These are phyloP conservation scores for Leptographium procerum DNA, from an alignment of 2,329 filamentous ascomycete species.

Conservation along the genomic window DNA sequence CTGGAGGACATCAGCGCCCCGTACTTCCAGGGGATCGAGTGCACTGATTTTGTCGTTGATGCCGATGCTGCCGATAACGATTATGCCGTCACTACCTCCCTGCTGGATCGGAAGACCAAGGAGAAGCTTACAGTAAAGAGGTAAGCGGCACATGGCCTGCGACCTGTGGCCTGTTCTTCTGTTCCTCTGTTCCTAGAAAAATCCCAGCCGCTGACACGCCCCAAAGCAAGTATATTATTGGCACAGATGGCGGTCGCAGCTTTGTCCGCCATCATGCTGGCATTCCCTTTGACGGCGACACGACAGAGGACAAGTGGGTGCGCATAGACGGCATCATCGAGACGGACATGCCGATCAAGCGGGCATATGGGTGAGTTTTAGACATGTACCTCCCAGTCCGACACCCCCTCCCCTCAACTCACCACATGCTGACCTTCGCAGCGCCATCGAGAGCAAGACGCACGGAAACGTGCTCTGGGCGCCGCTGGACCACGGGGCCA, in stretches of 20 bases:
- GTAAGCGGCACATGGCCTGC: too few species aligned
- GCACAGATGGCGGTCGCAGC: constrained; percentile 38
- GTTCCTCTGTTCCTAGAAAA: too few species aligned
- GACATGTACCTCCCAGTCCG: too few species aligned
- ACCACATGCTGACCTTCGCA: constrained; percentile 10
- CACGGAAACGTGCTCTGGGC: constrained; percentile 46
- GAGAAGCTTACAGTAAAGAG: constrained; percentile 56
- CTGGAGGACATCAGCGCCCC: constrained; percentile 23
- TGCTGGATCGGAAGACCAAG: constrained; percentile 69
- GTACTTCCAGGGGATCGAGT: constrained; percentile 23
- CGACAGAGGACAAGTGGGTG: constrained; percentile 40
- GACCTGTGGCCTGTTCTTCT: too few species aligned
- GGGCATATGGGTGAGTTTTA: constrained; percentile 28
- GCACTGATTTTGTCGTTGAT: constrained; percentile 26
- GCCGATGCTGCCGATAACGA: constrained; percentile 76
- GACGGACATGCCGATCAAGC: constrained; percentile 35
- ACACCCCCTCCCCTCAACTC: background rate
- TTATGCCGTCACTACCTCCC: constrained; percentile 76
- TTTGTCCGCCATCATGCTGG: constrained; percentile 32
- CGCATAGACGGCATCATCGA: constrained; percentile 38
- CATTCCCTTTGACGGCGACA: constrained; percentile 37
- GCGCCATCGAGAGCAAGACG: constrained; percentile 33
- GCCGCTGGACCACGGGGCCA: constrained; percentile 38
- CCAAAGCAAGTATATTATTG: constrained; percentile 35
- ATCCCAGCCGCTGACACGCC: background rate